A percentile compares a stretch with the other conserved stretches of the same genome.
Evolutionary conservation across 1,139 yeast species (phyloP).

Genomic region (Lodderomyces elongisporus): DNA sequence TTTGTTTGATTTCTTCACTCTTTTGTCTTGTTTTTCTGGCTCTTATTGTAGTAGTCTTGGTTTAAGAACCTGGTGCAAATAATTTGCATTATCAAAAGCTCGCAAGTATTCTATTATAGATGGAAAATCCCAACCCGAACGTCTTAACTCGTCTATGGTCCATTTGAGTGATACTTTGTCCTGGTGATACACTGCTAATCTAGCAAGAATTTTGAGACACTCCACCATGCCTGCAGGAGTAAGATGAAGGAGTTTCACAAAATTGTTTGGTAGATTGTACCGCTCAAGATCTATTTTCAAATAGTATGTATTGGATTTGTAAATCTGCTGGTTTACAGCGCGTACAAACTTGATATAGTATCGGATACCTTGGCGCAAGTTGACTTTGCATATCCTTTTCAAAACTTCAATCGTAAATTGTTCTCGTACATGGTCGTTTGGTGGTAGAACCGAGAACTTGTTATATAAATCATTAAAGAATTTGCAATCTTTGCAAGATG

Average conservation of each 20-base stretch:
- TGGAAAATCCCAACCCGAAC: slow-evolving; percentile 23
- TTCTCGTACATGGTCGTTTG: too few relatives aligned
- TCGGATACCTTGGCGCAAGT: too few relatives aligned
- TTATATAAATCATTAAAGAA: too few relatives aligned
- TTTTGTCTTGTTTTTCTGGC: neutral
- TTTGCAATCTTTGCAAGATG: too few relatives aligned
- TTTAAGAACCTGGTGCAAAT: slow-evolving; percentile 2
- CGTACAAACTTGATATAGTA: too few relatives aligned
- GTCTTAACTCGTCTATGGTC: slow-evolving; percentile 31
- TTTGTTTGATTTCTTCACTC: neutral
- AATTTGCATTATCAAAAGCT: slow-evolving; percentile 6
- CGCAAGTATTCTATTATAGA: slow-evolving; percentile 16
- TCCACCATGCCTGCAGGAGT: slow-evolving; percentile 4
- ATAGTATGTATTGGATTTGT: neutral
- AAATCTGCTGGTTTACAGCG: slow-evolving; percentile 12
- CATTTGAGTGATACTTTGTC: slow-evolving; percentile 25
- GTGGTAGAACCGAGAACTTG: too few relatives aligned
- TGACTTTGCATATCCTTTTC: too few relatives aligned
- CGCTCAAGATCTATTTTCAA: too few relatives aligned
- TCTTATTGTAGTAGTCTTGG: slow-evolving; percentile 8
- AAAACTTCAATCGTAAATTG: too few relatives aligned
- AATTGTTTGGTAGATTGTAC: too few relatives aligned
- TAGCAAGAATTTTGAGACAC: slow-evolving; percentile 17
- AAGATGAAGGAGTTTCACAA: neutral
- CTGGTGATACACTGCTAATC: slow-evolving; percentile 20